A percentile compares a stretch with the other conserved stretches of the same genome.
Conservation (phyloP, 1,139 yeast genomes). For the Lodderomyces pseudojiufengensis region DNA sequence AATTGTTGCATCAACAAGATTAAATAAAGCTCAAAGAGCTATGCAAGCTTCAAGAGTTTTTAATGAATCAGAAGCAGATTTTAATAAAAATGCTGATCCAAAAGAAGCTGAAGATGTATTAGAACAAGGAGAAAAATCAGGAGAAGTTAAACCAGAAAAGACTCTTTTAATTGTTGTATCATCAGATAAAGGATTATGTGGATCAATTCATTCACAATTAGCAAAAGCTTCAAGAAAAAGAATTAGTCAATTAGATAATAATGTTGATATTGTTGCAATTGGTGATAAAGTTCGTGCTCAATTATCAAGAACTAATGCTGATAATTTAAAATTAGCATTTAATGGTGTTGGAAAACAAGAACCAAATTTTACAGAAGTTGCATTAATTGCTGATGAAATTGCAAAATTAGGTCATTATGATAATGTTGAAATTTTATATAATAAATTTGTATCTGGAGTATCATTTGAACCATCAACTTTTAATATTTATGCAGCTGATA, state of each 20-base stretch:
- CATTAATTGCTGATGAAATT: slow-evolving; percentile 85
- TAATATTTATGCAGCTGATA: slow-evolving; percentile 64
- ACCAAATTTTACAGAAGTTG: slow-evolving; percentile 88
- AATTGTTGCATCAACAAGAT: slow-evolving; percentile 97
- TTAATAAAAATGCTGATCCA: slow-evolving; percentile 80
- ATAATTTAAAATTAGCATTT: slow-evolving; percentile 68
- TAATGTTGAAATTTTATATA: slow-evolving; percentile 78
- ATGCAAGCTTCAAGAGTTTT: slow-evolving; percentile 86
- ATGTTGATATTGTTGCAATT: slow-evolving; percentile 77
- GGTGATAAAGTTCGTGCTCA: slow-evolving; percentile 95
- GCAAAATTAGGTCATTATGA: slow-evolving; percentile 65
- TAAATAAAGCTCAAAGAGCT: slow-evolving; percentile 93
- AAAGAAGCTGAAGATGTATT: slow-evolving; percentile 35
- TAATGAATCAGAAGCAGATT: slow-evolving; percentile 75
- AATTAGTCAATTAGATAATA: slow-evolving; percentile 55
- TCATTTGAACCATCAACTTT: slow-evolving; percentile 80
- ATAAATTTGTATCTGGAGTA: slow-evolving; percentile 83
- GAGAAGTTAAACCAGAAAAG: slow-evolving; percentile 48
- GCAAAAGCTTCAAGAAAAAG: slow-evolving; percentile 82
- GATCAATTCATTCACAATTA: slow-evolving; percentile 93
- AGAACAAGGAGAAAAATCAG: slow-evolving; percentile 34
- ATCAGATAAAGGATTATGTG: slow-evolving; percentile 98
- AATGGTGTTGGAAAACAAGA: slow-evolving; percentile 95
- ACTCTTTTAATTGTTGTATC: slow-evolving; percentile 77
- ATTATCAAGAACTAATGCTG: slow-evolving; percentile 76